Conservation (phyloP, 345 rosid species). For the Bretschneidera sinensis region DNA sequence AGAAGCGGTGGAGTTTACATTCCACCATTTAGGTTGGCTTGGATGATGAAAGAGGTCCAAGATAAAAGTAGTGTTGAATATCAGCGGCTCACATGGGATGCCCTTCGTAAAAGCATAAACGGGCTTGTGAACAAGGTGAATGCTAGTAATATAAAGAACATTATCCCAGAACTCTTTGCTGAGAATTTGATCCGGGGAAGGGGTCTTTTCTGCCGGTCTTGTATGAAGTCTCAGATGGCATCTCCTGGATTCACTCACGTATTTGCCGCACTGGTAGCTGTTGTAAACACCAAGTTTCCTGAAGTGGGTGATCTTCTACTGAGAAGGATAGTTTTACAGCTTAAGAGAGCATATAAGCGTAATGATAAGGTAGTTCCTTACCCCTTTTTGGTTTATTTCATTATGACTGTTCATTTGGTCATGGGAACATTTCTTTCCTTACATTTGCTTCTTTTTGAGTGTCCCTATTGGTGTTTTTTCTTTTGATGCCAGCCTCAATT, state of each 20-base stretch:
- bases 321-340: constrained; percentile 83
- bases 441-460: neutral
- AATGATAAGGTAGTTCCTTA: constrained; percentile 63
- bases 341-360: constrained; percentile 91
- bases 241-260: constrained; percentile 90
- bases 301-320: constrained; percentile 80
- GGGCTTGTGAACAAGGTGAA: constrained; percentile 89
- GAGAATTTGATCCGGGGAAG: constrained; percentile 89
- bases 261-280: constrained; percentile 80
- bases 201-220: constrained; percentile 84
- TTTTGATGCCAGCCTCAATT: constrained; percentile 65
- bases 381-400: neutral
- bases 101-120: constrained; percentile 88
- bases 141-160: constrained; percentile 78
- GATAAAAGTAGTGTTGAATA: constrained; percentile 83
- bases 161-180: constrained; percentile 76
- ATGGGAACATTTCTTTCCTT: neutral
- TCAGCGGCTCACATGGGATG: constrained; percentile 93
- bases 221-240: constrained; percentile 98
- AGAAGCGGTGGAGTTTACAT: constrained; percentile 83
- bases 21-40: constrained; percentile 81
- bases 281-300: constrained; percentile 82
- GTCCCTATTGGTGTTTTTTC: neutral
- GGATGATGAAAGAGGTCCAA: constrained; percentile 84
- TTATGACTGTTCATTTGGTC: constrained; percentile 3